Conservation (phyloP, 495 filamentous ascomycete genomes). For the Hyphodiscus hymeniophilus region DNA sequence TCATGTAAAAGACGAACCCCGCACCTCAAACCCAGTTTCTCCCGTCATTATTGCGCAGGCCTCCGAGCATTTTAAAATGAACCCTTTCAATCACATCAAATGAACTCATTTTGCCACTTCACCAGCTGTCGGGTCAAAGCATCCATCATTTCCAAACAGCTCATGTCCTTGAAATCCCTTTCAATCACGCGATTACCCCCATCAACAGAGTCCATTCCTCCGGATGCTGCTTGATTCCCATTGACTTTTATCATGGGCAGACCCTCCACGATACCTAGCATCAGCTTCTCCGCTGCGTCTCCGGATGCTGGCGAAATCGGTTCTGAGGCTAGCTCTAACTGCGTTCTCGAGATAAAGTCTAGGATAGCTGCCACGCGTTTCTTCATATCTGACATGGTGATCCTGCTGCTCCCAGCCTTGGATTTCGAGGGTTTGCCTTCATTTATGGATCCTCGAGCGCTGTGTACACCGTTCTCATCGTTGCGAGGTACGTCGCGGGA, state of each 20-base stretch:
- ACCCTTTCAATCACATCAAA: conserved; percentile 4
- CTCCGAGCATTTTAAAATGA: too few relatives aligned
- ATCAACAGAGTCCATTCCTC: background rate
- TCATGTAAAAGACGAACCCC: too few relatives aligned
- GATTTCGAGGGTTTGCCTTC: conserved; percentile 25
- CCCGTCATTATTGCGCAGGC: too few relatives aligned
- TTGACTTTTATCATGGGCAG: conserved; percentile 29
- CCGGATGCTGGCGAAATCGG: conserved; percentile 9
- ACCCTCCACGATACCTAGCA: conserved; percentile 14
- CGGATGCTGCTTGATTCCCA: conserved; percentile 20
- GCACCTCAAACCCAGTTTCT: too few relatives aligned
- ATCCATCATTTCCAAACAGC: conserved; percentile 77
- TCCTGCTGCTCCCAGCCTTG: conserved; percentile 47
- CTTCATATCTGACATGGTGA: conserved; percentile 89
- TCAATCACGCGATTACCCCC: background rate
- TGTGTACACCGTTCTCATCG: conserved; percentile 15
- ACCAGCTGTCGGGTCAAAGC: conserved; percentile 64
- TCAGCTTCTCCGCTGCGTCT: conserved; percentile 14
- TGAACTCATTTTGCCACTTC: conserved; percentile 64
- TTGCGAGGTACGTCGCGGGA: conserved; percentile 47
- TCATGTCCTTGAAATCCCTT: conserved; percentile 55
- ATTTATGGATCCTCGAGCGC: conserved; percentile 18
- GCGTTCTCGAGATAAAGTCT: conserved; percentile 84
- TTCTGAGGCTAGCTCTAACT: conserved; percentile 71
- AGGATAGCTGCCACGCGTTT: conserved; percentile 73